A percentile compares a stretch with the other conserved stretches of the same genome.
Conservation (phyloP, 225 moss, liverwort and hornwort species). For the Rhytidiadelphus loreus region DNA sequence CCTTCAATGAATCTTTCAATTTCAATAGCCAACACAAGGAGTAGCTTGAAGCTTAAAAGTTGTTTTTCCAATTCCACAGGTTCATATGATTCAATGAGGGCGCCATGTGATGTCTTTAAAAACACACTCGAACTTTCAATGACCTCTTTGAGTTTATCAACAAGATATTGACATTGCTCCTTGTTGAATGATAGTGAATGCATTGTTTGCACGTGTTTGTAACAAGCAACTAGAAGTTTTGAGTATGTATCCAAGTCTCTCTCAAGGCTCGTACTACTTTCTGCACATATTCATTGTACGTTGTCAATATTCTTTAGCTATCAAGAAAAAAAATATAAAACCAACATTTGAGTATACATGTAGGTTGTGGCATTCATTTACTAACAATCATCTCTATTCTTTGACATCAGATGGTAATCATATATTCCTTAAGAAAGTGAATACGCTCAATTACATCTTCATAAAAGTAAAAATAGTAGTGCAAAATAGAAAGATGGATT, state of each 20-base stretch:
- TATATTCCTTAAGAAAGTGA: too few relatives aligned
- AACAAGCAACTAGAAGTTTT: too few relatives aligned
- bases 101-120: background rate
- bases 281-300: background rate
- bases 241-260: background rate
- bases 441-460: fast-evolving
- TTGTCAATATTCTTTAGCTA: fast-evolving
- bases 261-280: fast-evolving
- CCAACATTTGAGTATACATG: fast-evolving
- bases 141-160: background rate
- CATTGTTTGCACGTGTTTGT: background rate
- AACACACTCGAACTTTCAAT: background rate
- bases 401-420: background rate
- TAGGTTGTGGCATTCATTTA: background rate
- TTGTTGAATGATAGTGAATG: background rate
- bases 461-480: background rate
- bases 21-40: background rate
- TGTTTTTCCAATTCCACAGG: background rate
- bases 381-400: background rate
- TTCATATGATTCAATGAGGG: background rate
- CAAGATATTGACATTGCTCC: background rate
- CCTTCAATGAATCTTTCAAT: background rate
- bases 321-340: background rate
- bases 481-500: background rate
- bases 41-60: background rate